phyloP scores from a whole-genome alignment of 139 green algal species.

The Pseudopediastrum boryanum region DNA sequence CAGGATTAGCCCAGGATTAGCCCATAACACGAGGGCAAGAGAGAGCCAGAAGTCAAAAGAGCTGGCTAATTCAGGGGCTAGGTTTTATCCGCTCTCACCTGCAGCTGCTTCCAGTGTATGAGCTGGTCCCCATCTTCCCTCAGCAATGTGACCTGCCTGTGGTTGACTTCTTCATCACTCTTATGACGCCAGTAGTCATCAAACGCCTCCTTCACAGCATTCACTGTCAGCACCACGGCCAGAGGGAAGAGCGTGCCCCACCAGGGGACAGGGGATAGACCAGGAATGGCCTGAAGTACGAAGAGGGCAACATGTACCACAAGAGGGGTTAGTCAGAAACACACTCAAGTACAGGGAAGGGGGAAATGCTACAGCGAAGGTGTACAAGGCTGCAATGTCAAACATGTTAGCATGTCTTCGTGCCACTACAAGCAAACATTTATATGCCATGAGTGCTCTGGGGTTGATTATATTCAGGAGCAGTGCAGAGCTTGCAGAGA shows the following conservation, averaged over 20 bases:
- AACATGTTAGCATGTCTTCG: too few relatives aligned
- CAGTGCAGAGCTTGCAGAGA: too few relatives aligned
- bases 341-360: too few relatives aligned
- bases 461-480: too few relatives aligned
- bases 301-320: neutral
- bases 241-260: conserved; percentile 76
- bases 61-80: neutral
- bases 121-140: conserved; percentile 27
- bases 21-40: too few relatives aligned
- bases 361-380: too few relatives aligned
- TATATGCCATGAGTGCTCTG: too few relatives aligned
- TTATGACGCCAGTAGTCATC: conserved; percentile 54
- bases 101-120: conserved; percentile 28
- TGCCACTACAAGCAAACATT: too few relatives aligned
- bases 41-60: neutral
- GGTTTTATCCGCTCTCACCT: neutral
- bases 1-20: too few relatives aligned
- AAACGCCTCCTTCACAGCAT: conserved; percentile 76
- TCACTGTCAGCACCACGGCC: conserved; percentile 78
- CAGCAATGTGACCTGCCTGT: conserved; percentile 27
- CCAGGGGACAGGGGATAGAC: conserved; percentile 67
- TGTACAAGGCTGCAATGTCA: too few relatives aligned
- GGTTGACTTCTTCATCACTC: conserved; percentile 29
- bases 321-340: too few relatives aligned
- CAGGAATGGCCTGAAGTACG: conserved; percentile 43